Conservation (phyloP, 805 yeast species). For the Priceomyces medius region DNA sequence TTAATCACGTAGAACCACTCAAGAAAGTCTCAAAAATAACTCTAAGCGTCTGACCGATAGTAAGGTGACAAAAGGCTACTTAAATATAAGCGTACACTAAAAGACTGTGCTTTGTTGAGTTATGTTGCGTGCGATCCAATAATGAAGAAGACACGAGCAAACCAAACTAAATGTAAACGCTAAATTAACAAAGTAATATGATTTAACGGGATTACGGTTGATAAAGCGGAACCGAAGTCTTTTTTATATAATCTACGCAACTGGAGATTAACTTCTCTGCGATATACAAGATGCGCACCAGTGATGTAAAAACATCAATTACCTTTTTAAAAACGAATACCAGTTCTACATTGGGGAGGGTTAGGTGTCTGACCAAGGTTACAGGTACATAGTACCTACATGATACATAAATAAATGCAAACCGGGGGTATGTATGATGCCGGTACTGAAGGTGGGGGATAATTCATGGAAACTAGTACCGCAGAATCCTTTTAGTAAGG, state of each 20-base stretch:
- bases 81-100: no score
- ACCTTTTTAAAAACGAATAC: conserved; percentile 1
- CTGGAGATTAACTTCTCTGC: conserved; percentile 1
- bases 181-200: no score
- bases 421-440: background rate
- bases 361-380: conserved; percentile 2
- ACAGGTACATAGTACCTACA: conserved; percentile 6
- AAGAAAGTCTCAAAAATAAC: no score
- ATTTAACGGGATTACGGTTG: no score
- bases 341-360: conserved; percentile 4
- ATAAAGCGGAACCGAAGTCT: background rate
- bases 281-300: conserved; percentile 6
- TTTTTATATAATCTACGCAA: conserved; percentile 6
- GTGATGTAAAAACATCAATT: conserved; percentile 3
- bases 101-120: no score
- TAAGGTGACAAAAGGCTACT: no score
- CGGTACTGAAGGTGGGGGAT: no score
- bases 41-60: no score
- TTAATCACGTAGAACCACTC: no score
- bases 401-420: conserved; percentile 3
- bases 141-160: no score
- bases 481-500: background rate
- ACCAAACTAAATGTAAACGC: no score
- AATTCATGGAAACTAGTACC: background rate
- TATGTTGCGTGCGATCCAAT: no score